Conservation (phyloP, 306 rosid genomes). For the Canavalia gladiata region DNA sequence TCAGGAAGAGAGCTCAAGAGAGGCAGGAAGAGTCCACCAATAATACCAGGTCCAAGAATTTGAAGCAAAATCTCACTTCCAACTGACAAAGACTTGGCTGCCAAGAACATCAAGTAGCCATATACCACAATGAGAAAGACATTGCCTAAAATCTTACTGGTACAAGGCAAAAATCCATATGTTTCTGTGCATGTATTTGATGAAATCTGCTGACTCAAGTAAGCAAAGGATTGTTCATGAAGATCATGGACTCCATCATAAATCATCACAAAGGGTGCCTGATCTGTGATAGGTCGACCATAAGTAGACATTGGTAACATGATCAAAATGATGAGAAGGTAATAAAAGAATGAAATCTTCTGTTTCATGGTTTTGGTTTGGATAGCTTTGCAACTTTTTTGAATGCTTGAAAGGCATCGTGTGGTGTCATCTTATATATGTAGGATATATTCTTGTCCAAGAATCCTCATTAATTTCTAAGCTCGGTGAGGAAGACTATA, state of each 20-base stretch:
- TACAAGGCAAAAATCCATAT: slow-evolving; percentile 63
- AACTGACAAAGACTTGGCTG: slow-evolving; percentile 52
- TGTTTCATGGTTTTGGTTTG: slow-evolving; percentile 33
- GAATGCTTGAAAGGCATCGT: neutral
- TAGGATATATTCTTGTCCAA: neutral
- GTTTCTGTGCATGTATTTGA: slow-evolving; percentile 52
- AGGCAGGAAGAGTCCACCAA: too few relatives aligned
- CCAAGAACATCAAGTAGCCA: slow-evolving; percentile 62
- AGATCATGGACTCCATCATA: slow-evolving; percentile 47
- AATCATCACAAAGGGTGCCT: slow-evolving; percentile 13
- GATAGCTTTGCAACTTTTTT: neutral
- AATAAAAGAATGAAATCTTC: too few relatives aligned
- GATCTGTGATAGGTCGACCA: slow-evolving; percentile 37
- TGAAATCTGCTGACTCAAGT: slow-evolving; percentile 9
- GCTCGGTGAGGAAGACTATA: neutral
- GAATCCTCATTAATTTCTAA: neutral
- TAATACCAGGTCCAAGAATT: slow-evolving; percentile 46
- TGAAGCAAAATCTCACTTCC: slow-evolving; percentile 61
- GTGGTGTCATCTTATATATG: neutral
- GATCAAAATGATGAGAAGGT: too few relatives aligned
- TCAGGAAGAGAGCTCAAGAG: too few relatives aligned
- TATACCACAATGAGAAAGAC: slow-evolving; percentile 57
- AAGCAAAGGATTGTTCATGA: slow-evolving; percentile 26
- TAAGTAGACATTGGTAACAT: neutral
- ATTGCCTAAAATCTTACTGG: slow-evolving; percentile 52